A percentile compares a stretch with the other conserved stretches of the same genome.
These are phyloP conservation scores for Mortierella alpina DNA, from an alignment of 192 early-diverging fungal genomes.

Conservation along the genomic window DNA sequence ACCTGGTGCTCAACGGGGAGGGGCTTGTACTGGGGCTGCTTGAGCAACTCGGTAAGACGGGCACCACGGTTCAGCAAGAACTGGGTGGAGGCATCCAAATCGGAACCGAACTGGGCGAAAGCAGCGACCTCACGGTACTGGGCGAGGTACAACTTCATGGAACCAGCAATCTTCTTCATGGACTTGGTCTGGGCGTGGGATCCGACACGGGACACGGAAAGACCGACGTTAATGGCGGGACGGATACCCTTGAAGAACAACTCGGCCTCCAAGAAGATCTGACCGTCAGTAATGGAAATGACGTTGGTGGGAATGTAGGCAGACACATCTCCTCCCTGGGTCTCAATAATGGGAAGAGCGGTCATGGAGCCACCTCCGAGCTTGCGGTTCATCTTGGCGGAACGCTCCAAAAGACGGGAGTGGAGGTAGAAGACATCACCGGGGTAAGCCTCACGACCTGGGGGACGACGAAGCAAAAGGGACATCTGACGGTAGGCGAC, in stretches of 20 bases:
- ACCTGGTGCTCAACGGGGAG: conserved; percentile 98
- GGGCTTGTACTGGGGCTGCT: conserved; percentile 99
- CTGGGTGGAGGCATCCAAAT: conserved; percentile 99
- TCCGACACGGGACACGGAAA: conserved; percentile 99
- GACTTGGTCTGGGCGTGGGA: conserved; percentile 99
- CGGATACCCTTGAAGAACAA: conserved; percentile 99
- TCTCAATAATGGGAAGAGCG: conserved; percentile 99
- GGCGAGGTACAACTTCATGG: conserved; percentile 99
- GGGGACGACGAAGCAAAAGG: conserved; percentile 98
- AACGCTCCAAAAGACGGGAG: conserved; percentile 98
- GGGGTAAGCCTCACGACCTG: conserved; percentile 99
- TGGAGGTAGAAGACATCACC: conserved; percentile 99
- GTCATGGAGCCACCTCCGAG: conserved; percentile 97
- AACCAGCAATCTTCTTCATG: conserved; percentile 99
- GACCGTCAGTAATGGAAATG: conserved; percentile 99
- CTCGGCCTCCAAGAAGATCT: conserved; percentile 99
- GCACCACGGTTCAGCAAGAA: conserved; percentile 99
- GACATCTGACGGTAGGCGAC: conserved; percentile 99
- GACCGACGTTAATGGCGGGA: conserved; percentile 99
- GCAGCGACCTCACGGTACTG: conserved; percentile 99
- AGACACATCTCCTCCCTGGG: conserved; percentile 99
- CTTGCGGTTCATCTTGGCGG: conserved; percentile 99
- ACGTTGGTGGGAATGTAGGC: conserved; percentile 99
- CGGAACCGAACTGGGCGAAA: conserved; percentile 97
- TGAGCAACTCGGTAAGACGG: conserved; percentile 98